Evolutionary conservation across 1,139 yeast genomes (phyloP).

Genomic region (Candida glucosophila): DNA sequence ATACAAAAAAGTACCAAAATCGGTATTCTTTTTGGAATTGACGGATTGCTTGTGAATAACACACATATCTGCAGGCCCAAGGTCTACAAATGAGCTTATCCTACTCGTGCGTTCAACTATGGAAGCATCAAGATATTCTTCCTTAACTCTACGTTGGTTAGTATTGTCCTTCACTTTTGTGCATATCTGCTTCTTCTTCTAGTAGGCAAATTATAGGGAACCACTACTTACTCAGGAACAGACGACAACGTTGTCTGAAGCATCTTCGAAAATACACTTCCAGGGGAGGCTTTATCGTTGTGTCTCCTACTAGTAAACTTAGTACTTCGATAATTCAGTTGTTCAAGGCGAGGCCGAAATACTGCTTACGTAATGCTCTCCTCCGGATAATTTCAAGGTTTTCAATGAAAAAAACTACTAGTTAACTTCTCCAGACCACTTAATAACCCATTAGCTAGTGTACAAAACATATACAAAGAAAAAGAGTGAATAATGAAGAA

Average conservation of each 20-base stretch:
- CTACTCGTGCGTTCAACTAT: slow-evolving; percentile 46
- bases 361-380: too few relatives aligned
- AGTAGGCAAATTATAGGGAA: slow-evolving; percentile 38
- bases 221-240: slow-evolving; percentile 34
- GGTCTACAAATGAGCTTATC: slow-evolving; percentile 35
- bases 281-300: too few relatives aligned
- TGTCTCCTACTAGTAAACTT: too few relatives aligned
- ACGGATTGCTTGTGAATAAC: slow-evolving; percentile 47
- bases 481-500: too few relatives aligned
- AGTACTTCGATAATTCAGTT: too few relatives aligned
- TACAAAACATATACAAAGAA: too few relatives aligned
- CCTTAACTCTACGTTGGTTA: slow-evolving; percentile 32
- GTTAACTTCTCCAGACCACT: too few relatives aligned
- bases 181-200: slow-evolving; percentile 13
- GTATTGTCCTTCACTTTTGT: slow-evolving; percentile 3
- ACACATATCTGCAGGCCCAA: slow-evolving; percentile 91
- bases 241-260: slow-evolving; percentile 37
- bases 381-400: too few relatives aligned
- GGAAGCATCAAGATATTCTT: slow-evolving; percentile 42
- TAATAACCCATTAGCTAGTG: too few relatives aligned
- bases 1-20: slow-evolving; percentile 45
- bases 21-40: slow-evolving; percentile 32
- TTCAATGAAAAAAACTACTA: too few relatives aligned
- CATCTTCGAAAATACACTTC: slow-evolving; percentile 16
- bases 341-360: too few relatives aligned